Evolutionary conservation across 306 rosid species (phyloP), one percentile per base, ranked within the genome.

Genomic region (Pyrus communis): DNA sequence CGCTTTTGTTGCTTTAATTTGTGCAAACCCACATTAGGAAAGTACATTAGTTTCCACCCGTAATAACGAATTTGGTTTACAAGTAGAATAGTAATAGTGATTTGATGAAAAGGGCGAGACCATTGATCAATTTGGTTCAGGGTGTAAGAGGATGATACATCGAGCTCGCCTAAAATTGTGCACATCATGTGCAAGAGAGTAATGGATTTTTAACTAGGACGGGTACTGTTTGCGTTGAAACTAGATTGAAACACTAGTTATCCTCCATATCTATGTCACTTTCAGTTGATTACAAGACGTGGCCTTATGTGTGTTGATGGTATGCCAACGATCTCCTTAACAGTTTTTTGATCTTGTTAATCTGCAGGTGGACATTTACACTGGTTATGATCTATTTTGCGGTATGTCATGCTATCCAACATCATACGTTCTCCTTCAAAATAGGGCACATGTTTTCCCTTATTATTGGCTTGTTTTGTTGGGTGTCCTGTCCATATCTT

Each of bases 341-440:
- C 27, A 13, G 27, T 69, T 64, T 31, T 21, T 60, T 17, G 63
- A 12, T 70, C 25, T 45, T 45, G 51, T 63, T 66, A 72, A 74
- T 74, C 82, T 84, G 83, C 91, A 92, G 97, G 87, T 92, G 97
- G 97, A 90, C 97, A 77, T 90, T 87, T 86, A 64, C 91, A 11
- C 80, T 92, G 78, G 92, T 92, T 55, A 84, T 85, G 77, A 51
- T 88, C 79, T 92, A 92, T 63, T 92, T 92, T 82, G 91, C 76
- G 82, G 97, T 90, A 82, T 66, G 96, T 86, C 77, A 58, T 76
- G 40, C 62, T 21, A 75, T 15, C 7, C 63, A 65, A 12, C 69
- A 45, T 42, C 62, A 4, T 25, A 59, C 7, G 19, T 22, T 35
- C 15, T 21, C 18, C 49, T 21, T 66, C 67, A 49, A 49, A 49